A percentile compares a stretch with the other conserved stretches of the same genome.
These are phyloP conservation scores for Calonectria pseudoreteaudii DNA, from an alignment of 2,329 filamentous ascomycete species.

Conservation along the genomic window DNA sequence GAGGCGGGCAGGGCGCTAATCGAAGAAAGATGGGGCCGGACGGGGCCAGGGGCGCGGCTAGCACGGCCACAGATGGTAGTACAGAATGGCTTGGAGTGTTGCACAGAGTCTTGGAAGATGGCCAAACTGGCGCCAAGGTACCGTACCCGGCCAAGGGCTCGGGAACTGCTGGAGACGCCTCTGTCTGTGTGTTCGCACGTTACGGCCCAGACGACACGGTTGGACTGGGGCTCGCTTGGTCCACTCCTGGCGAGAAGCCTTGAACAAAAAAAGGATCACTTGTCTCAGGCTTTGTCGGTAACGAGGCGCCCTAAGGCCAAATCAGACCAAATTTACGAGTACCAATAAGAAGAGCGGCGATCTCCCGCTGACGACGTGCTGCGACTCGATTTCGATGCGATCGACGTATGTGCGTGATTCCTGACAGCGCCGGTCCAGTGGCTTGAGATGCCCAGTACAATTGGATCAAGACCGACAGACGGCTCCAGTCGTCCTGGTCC, in stretches of 20 bases:
- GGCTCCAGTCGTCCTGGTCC: slow-evolving; percentile 14
- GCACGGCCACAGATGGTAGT: slow-evolving; percentile 30
- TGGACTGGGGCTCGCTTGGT: slow-evolving; percentile 5
- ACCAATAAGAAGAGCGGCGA: slow-evolving; percentile 31
- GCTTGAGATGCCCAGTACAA: slow-evolving; percentile 17
- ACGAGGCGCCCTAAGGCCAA: not conserved
- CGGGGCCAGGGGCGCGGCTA: slow-evolving; percentile 29
- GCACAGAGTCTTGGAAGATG: slow-evolving; percentile 30
- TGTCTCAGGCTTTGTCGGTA: slow-evolving; percentile 1
- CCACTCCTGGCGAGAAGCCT: slow-evolving; percentile 8
- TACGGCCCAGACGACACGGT: slow-evolving; percentile 1
- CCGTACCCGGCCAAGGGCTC: slow-evolving; percentile 14
- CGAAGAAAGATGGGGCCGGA: slow-evolving; percentile 10
- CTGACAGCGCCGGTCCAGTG: slow-evolving; percentile 15
- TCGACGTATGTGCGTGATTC: slow-evolving; percentile 30
- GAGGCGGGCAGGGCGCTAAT: slow-evolving; percentile 16
- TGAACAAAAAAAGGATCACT: not conserved
- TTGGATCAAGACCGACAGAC: slow-evolving; percentile 14
- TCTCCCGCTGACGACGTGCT: slow-evolving; percentile 40
- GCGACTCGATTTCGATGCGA: slow-evolving; percentile 35
- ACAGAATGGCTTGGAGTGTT: slow-evolving; percentile 34
- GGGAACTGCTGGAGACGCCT: slow-evolving; percentile 16
- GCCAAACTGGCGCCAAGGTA: not conserved
- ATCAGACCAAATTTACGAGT: slow-evolving; percentile 10
- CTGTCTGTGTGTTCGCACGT: not conserved